Evolutionary conservation across 345 rosid genomes (phyloP), one percentile per base, ranked within the genome.

Genomic region (Citrus sp.): DNA sequence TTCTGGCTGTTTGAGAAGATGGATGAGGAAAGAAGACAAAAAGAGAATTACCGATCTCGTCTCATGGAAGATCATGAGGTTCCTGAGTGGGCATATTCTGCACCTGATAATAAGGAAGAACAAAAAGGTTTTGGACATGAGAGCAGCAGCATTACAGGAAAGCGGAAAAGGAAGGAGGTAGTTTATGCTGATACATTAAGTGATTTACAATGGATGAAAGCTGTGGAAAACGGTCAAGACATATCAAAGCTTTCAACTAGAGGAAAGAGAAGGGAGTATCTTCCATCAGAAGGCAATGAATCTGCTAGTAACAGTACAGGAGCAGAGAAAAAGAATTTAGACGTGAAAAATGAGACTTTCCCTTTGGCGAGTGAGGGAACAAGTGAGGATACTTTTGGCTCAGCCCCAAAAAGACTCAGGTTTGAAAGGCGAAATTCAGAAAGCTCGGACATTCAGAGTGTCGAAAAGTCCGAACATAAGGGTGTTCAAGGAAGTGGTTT

Each of bases 61-160:
- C 94, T 97, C 69, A 93, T 94, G 98, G 92, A 93, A 87, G 98
- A 97, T 21, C 92, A 90, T 4, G 99, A 97, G 85, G 99, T 96
- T 68, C 99, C 99, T 14, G 99, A 92, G 80, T 97, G 99, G 98
- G 99, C 87, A 22, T 94, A 90, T 80, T 70, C 88, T 70, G 78
- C 86, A 56, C 87, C 90, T 72, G 87, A 87, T 24, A 79, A 51
- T 34, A 87, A 89, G 87, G 94, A 92, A 77, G 89, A 80, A 37
- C 93, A 86, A 83, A 49, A 91, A 84, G 82, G 74, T 74, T 77
- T 87, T 49, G 93, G 90, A 19, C 78, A 78, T 38, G 82, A 85
- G 73, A 87, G 80, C 38, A 80, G 79, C 32, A 83, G 82, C 78
- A 87, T 91, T 51, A 78, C 87, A 60, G 97, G 97, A 74, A 94